Evolutionary conservation across 805 yeast species (phyloP).

Genomic region (Ogataea wickerhamii): DNA sequence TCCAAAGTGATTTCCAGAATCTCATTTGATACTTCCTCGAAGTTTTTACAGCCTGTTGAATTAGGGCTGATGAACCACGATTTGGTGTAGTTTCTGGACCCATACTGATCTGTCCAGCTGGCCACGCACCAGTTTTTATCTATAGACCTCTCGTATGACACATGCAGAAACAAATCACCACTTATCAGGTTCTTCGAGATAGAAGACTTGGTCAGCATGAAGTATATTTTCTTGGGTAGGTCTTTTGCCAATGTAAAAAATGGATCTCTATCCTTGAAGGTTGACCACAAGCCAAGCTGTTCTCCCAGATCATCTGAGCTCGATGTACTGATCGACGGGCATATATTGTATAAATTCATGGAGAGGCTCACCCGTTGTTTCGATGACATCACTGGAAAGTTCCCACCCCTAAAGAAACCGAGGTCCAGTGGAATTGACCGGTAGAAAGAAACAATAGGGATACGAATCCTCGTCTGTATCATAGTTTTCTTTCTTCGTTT

Average conservation of each 20-base stretch:
- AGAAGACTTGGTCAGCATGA: constrained; percentile 39
- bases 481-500: constrained; percentile 26
- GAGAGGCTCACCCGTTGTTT: constrained; percentile 43
- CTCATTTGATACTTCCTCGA: constrained; percentile 59
- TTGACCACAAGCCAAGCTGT: not conserved
- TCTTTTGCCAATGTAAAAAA: constrained; percentile 40
- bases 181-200: constrained; percentile 38
- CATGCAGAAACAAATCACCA: constrained; percentile 78
- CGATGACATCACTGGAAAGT: constrained; percentile 30
- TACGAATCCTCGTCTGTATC: constrained; percentile 7
- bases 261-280: constrained; percentile 28
- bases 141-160: constrained; percentile 78
- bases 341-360: constrained; percentile 53
- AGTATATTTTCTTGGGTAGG: constrained; percentile 40
- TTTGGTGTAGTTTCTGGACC: constrained; percentile 55
- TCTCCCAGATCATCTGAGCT: constrained; percentile 8
- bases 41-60: constrained; percentile 33
- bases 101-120: constrained; percentile 87
- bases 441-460: constrained; percentile 23
- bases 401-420: constrained; percentile 34
- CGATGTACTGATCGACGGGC: constrained; percentile 34
- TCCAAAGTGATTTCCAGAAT: constrained; percentile 59
- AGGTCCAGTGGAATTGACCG: constrained; percentile 42
- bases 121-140: constrained; percentile 84
- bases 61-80: constrained; percentile 51